Evolutionary conservation across 2,329 filamentous ascomycete species (phyloP).

Genomic region (Verticillium klebahnii): DNA sequence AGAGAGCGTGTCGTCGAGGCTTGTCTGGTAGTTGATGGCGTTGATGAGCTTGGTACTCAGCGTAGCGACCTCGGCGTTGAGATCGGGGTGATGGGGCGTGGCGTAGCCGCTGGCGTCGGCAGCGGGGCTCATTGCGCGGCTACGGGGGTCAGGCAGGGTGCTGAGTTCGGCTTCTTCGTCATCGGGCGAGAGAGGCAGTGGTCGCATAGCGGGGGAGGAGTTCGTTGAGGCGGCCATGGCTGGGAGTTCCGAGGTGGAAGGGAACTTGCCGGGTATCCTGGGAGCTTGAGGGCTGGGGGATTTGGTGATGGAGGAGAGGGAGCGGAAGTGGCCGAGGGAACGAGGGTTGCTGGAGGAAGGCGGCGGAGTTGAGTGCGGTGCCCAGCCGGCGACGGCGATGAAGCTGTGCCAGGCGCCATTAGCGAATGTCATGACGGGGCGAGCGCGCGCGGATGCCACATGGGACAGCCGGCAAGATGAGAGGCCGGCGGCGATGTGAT

Average conservation of each 20-base stretch:
- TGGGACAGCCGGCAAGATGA: background rate
- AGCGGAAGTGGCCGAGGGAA: conserved; percentile 46
- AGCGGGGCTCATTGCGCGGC: conserved; percentile 43
- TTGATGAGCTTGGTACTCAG: conserved; percentile 95
- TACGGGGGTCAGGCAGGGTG: conserved; percentile 63
- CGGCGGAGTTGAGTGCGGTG: conserved; percentile 35
- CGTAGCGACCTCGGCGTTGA: conserved; percentile 73
- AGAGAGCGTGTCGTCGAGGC: conserved; percentile 81
- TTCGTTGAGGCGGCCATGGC: conserved; percentile 32
- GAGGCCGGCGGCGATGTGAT: background rate
- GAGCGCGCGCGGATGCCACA: background rate
- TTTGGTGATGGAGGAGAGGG: conserved; percentile 47
- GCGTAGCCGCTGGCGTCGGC: conserved; percentile 28
- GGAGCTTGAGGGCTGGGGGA: conserved; percentile 29
- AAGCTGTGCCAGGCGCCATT: conserved; percentile 34
- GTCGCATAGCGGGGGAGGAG: conserved; percentile 24
- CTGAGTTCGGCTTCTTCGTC: conserved; percentile 59
- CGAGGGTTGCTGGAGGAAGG: conserved; percentile 12
- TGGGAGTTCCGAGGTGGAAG: conserved; percentile 30
- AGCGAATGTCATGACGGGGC: conserved; percentile 6
- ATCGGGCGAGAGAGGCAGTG: conserved; percentile 32
- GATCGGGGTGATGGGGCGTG: conserved; percentile 44
- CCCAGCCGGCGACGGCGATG: conserved; percentile 49
- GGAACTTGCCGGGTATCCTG: conserved; percentile 30
- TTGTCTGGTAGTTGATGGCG: conserved; percentile 94